These are phyloP conservation scores for Coniochaeta ligniaria DNA, from an alignment of 2,329 filamentous ascomycete genomes.

Conservation along the genomic window DNA sequence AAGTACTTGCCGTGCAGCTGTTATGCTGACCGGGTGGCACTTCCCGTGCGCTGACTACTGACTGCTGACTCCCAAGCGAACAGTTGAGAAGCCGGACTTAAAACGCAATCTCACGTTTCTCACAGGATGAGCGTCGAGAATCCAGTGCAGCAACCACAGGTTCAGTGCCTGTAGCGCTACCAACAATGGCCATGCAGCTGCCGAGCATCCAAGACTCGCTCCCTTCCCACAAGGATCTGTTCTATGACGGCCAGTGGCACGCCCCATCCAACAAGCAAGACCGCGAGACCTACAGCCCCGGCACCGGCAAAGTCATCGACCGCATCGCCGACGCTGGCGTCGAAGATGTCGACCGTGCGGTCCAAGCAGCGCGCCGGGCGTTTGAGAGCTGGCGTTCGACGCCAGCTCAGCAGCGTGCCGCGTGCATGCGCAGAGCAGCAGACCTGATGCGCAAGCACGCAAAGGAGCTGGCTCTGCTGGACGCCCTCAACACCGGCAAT, in stretches of 20 bases:
- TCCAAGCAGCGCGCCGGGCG: slow-evolving; percentile 4
- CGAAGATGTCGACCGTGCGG: slow-evolving; percentile 8
- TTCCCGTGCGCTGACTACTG: not conserved
- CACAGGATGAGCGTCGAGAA: not conserved
- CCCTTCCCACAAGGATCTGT: slow-evolving; percentile 3
- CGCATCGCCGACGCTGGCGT: slow-evolving; percentile 4
- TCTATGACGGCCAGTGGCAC: slow-evolving; percentile 5
- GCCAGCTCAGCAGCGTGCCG: slow-evolving; percentile 1
- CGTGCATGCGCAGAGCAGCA: slow-evolving; percentile 9
- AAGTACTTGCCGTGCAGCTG: not conserved
- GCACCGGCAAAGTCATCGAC: slow-evolving; percentile 1
- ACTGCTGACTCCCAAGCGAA: not conserved
- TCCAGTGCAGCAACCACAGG: too few relatives aligned
- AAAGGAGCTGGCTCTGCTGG: slow-evolving; percentile 14
- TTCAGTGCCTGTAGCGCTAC: not conserved
- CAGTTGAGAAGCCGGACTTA: not conserved
- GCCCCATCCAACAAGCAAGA: not conserved
- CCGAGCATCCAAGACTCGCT: slow-evolving; percentile 4
- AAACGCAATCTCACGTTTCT: not conserved
- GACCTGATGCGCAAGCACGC: slow-evolving; percentile 9
- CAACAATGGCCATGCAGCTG: not conserved
- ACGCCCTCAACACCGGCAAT: slow-evolving; percentile 8
- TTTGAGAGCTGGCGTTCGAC: slow-evolving; percentile 4
- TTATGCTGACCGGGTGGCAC: not conserved
- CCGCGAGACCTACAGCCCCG: slow-evolving; percentile 4